Conservation (phyloP, 2,329 filamentous ascomycete genomes). For the Aspergillus sp. region DNA sequence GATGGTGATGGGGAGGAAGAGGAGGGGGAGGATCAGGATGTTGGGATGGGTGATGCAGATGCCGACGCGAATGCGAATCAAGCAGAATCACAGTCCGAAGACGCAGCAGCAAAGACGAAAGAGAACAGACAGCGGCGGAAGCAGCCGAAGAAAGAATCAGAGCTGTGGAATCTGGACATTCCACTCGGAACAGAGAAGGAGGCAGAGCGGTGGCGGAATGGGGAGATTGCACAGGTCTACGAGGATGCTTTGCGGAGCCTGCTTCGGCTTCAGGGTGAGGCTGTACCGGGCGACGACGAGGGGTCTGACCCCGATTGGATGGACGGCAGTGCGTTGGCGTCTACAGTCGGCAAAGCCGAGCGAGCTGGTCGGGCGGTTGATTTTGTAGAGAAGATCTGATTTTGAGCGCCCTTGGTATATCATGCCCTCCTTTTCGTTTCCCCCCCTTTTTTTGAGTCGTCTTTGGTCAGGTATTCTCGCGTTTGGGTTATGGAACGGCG, state of each 20-base stretch:
- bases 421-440: too few species aligned
- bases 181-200: conserved; percentile 35
- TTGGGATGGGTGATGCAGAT: conserved; percentile 8
- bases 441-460: conserved; percentile 9
- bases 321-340: conserved; percentile 41
- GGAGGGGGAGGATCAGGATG: conserved; percentile 14
- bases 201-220: conserved; percentile 39
- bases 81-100: neutral
- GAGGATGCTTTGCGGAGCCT: conserved; percentile 40
- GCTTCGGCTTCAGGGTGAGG: conserved; percentile 40
- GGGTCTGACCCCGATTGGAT: conserved; percentile 21
- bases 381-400: conserved; percentile 39
- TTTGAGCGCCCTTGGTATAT: neutral
- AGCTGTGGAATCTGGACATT: conserved; percentile 32
- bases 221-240: conserved; percentile 45
- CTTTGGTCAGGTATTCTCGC: neutral
- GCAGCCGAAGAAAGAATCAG: neutral
- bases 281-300: conserved; percentile 17
- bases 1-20: conserved; percentile 62
- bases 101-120: neutral
- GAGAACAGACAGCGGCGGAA: neutral
- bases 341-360: conserved; percentile 48
- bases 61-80: conserved; percentile 8
- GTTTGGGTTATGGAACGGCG: neutral
- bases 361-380: conserved; percentile 46